These are phyloP conservation scores for Venturiaceae sp. DNA, from an alignment of 2,329 filamentous ascomycete genomes.

Conservation along the genomic window DNA sequence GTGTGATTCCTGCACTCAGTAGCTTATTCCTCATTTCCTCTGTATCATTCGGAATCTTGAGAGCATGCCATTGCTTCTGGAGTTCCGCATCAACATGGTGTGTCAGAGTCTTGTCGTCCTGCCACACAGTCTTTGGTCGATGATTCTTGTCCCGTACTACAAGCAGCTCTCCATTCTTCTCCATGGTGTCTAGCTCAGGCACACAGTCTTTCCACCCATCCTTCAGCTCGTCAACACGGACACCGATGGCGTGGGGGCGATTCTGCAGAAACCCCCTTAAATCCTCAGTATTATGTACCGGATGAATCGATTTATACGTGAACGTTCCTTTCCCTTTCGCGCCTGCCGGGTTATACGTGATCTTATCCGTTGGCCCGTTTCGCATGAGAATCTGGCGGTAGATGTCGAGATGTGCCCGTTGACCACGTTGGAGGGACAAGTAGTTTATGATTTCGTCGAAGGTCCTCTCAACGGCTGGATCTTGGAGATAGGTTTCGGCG, in stretches of 20 bases:
- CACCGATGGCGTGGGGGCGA: constrained; percentile 69
- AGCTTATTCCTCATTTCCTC: constrained; percentile 72
- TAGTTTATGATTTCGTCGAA: constrained; percentile 74
- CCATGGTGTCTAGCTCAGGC: constrained; percentile 66
- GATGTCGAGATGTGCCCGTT: constrained; percentile 29
- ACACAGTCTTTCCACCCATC: constrained; percentile 90
- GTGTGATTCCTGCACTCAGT: constrained; percentile 68
- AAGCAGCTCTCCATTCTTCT: constrained; percentile 68
- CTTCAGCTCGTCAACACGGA: constrained; percentile 83
- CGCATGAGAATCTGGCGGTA: constrained; percentile 55
- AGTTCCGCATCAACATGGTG: constrained; percentile 76
- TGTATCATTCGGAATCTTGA: constrained; percentile 59
- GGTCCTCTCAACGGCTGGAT: constrained; percentile 54
- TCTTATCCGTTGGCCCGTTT: constrained; percentile 57
- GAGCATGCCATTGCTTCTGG: constrained; percentile 70
- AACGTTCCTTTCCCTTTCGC: constrained; percentile 69
- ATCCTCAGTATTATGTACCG: constrained; percentile 67
- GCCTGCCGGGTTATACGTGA: constrained; percentile 44
- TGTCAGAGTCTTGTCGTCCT: constrained; percentile 70
- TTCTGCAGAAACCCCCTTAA: constrained; percentile 73
- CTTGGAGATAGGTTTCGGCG: constrained; percentile 72
- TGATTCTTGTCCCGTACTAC: constrained; percentile 86
- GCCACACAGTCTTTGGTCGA: constrained; percentile 77
- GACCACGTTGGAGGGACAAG: constrained; percentile 57
- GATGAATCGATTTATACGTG: constrained; percentile 72